phyloP scores from a whole-genome alignment of 2,329 filamentous ascomycete species.

The Aspergillus thermomutatus region DNA sequence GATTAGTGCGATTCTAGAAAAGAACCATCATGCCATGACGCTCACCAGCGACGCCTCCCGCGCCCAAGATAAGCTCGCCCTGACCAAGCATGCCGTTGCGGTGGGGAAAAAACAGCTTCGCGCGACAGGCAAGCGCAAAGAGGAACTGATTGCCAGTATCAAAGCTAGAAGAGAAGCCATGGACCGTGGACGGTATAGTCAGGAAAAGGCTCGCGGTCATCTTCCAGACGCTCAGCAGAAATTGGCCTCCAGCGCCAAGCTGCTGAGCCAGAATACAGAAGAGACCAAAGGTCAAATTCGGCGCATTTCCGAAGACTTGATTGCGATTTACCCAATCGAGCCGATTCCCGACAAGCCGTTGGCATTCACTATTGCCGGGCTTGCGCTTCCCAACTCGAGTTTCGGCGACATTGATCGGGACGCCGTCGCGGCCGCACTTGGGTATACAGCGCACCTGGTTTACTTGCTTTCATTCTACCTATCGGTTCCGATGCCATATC shows the following conservation, averaged over 20 bases:
- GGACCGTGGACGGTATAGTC: slow-evolving; percentile 56
- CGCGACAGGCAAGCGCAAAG: slow-evolving; percentile 58
- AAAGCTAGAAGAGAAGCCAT: slow-evolving; percentile 66
- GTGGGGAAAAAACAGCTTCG: slow-evolving; percentile 66
- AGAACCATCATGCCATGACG: slow-evolving; percentile 32
- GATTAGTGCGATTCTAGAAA: slow-evolving; percentile 57
- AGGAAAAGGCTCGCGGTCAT: slow-evolving; percentile 58
- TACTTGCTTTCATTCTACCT: slow-evolving; percentile 80
- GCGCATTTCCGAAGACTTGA: slow-evolving; percentile 80
- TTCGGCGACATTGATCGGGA: slow-evolving; percentile 68
- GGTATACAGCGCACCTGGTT: slow-evolving; percentile 72
- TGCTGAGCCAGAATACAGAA: slow-evolving; percentile 55
- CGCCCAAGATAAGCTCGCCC: slow-evolving; percentile 39
- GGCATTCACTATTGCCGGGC: slow-evolving; percentile 76
- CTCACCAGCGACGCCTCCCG: slow-evolving; percentile 33
- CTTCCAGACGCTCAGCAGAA: slow-evolving; percentile 60
- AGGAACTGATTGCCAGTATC: slow-evolving; percentile 67
- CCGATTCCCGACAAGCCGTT: slow-evolving; percentile 64
- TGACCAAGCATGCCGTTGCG: slow-evolving; percentile 51
- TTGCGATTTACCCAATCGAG: slow-evolving; percentile 75
- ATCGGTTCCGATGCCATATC: slow-evolving; percentile 73
- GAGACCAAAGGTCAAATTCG: slow-evolving; percentile 81
- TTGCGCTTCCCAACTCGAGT: slow-evolving; percentile 75
- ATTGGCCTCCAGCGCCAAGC: slow-evolving; percentile 53
- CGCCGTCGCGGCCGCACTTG: slow-evolving; percentile 73